Conservation (phyloP, 345 rosid genomes). For the Eucalyptus cladocalyx region DNA sequence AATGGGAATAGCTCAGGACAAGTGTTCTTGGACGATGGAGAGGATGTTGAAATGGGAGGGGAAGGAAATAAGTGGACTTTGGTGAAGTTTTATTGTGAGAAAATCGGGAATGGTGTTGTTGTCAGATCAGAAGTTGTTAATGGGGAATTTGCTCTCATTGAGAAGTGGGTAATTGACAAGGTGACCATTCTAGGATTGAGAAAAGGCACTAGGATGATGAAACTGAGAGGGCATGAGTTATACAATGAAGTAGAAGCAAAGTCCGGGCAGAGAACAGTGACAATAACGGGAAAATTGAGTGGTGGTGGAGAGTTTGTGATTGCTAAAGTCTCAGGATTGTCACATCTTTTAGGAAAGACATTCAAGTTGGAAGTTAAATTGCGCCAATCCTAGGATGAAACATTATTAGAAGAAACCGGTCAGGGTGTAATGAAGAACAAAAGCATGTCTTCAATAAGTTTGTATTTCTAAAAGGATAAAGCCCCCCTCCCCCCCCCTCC, state of each 20-base stretch:
- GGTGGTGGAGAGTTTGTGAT: neutral
- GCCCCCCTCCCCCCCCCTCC: no score
- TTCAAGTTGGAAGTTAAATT: conserved; percentile 25
- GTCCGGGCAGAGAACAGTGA: neutral
- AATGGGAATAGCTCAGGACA: conserved; percentile 30
- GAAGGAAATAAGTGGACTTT: conserved; percentile 29
- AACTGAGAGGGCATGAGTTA: conserved; percentile 4
- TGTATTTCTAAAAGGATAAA: neutral
- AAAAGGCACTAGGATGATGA: neutral
- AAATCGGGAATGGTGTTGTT: neutral
- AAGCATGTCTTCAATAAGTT: neutral
- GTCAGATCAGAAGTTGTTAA: conserved; percentile 33
- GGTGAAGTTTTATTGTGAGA: conserved; percentile 21
- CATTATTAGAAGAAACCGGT: neutral
- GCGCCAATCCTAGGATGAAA: neutral
- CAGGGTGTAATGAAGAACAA: neutral
- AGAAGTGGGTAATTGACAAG: conserved; percentile 34
- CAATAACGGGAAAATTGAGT: neutral
- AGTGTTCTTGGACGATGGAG: conserved; percentile 55
- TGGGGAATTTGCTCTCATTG: conserved; percentile 33
- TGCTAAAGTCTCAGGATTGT: neutral
- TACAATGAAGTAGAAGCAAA: neutral
- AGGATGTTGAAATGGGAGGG: conserved; percentile 38
- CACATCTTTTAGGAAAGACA: conserved; percentile 17
- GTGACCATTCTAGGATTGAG: conserved; percentile 40